Conservation (phyloP, 495 filamentous ascomycete genomes). For the Podospora pseudocomata region DNA sequence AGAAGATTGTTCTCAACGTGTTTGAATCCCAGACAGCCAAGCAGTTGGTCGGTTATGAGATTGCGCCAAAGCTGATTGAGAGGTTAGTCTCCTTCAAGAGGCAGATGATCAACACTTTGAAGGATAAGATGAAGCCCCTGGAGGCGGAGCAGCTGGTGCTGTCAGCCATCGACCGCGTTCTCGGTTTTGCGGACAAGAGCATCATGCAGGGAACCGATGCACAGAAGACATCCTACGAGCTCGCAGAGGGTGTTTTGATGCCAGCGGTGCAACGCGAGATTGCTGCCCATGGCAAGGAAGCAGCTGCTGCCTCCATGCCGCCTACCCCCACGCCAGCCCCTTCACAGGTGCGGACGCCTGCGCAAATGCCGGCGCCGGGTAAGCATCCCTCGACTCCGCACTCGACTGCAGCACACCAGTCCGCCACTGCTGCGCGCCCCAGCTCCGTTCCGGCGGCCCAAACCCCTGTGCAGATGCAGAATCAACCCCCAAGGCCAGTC, state of each 20-base stretch:
- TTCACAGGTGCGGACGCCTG: slow-evolving; percentile 2
- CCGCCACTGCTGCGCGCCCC: neutral
- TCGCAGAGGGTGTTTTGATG: slow-evolving; percentile 32
- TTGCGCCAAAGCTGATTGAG: slow-evolving; percentile 29
- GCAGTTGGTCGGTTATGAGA: slow-evolving; percentile 19
- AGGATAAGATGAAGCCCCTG: slow-evolving; percentile 23
- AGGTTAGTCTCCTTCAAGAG: slow-evolving; percentile 28
- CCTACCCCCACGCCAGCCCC: neutral
- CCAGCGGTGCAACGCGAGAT: neutral
- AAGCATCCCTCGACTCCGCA: neutral
- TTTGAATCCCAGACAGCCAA: slow-evolving; percentile 25
- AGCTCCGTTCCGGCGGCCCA: neutral
- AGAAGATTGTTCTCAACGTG: slow-evolving; percentile 31
- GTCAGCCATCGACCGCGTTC: slow-evolving; percentile 37
- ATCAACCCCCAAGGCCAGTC: neutral
- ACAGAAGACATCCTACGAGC: slow-evolving; percentile 25
- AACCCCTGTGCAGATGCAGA: neutral
- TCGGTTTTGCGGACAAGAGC: slow-evolving; percentile 34
- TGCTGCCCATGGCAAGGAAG: slow-evolving; percentile 22
- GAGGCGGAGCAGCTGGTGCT: slow-evolving; percentile 34
- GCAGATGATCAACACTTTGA: slow-evolving; percentile 26
- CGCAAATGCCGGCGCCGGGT: neutral
- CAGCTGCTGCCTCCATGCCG: slow-evolving; percentile 10
- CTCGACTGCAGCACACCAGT: neutral
- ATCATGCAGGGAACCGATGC: slow-evolving; percentile 26